A percentile compares a stretch with the other conserved stretches of the same genome.
These are phyloP conservation scores for Fusarium dimerum DNA, from an alignment of 2,329 filamentous ascomycete genomes.

Conservation along the genomic window DNA sequence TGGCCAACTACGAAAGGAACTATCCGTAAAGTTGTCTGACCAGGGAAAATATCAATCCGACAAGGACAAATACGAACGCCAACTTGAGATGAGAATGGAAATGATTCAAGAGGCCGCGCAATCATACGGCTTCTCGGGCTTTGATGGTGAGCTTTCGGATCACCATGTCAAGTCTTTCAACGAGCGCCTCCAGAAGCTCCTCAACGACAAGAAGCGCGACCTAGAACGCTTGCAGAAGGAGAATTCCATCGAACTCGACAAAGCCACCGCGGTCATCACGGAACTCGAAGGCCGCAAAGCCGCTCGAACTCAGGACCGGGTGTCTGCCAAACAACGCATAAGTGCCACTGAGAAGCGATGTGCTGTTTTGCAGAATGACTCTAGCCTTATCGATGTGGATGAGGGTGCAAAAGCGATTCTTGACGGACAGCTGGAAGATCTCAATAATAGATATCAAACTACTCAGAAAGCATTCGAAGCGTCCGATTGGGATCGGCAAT, in stretches of 20 bases:
- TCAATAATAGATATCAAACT: constrained; percentile 62
- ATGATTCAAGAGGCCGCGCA: constrained; percentile 79
- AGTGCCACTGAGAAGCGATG: constrained; percentile 71
- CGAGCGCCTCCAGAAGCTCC: constrained; percentile 71
- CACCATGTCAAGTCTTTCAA: constrained; percentile 74
- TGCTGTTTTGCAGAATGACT: constrained; percentile 63
- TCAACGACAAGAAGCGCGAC: constrained; percentile 75
- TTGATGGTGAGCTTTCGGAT: constrained; percentile 76
- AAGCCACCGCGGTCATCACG: constrained; percentile 71
- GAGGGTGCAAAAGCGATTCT: constrained; percentile 81
- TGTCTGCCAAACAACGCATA: constrained; percentile 72
- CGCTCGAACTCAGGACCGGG: constrained; percentile 71
- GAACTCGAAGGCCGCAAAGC: constrained; percentile 74
- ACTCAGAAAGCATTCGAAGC: constrained; percentile 63
- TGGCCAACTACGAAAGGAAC: constrained; percentile 43
- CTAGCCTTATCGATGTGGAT: constrained; percentile 76
- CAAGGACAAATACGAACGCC: constrained; percentile 82
- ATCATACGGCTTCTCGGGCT: constrained; percentile 79
- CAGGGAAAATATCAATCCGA: constrained; percentile 81
- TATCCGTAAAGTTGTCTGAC: constrained; percentile 60
- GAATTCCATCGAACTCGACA: constrained; percentile 71
- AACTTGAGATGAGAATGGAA: constrained; percentile 68
- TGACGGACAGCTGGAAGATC: constrained; percentile 71
- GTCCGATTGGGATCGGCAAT: constrained; percentile 69
- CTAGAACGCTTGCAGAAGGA: constrained; percentile 75